A percentile compares a stretch with the other conserved stretches of the same genome.
These are phyloP conservation scores for Lepidium didymum DNA, from an alignment of 345 rosid genomes.

Conservation along the genomic window DNA sequence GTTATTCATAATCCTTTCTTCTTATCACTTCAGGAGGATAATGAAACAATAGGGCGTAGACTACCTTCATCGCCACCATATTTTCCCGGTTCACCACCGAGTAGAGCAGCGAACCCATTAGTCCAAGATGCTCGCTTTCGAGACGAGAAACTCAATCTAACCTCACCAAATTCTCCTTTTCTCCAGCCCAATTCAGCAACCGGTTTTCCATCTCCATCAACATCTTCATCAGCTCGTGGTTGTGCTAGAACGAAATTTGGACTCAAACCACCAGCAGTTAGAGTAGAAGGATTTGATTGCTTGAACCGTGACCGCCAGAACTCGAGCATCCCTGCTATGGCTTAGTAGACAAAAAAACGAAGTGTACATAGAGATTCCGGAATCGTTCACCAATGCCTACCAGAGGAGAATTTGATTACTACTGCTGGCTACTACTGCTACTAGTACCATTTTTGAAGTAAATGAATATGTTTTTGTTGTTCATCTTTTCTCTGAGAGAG, in stretches of 20 bases:
- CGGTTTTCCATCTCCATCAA: conserved; percentile 31
- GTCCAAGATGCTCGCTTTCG: conserved; percentile 75
- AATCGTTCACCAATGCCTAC: conserved; percentile 13
- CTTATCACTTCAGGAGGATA: conserved; percentile 44
- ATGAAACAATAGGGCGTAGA: conserved; percentile 41
- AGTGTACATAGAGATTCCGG: conserved; percentile 52
- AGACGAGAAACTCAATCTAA: conserved; percentile 44
- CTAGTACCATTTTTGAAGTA: conserved; percentile 31
- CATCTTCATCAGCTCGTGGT: conserved; percentile 60
- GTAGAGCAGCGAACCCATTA: conserved; percentile 77
- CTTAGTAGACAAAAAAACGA: conserved; percentile 44
- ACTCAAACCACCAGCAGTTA: conserved; percentile 78
- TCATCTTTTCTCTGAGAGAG: conserved; percentile 10
- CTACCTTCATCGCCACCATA: conserved; percentile 60
- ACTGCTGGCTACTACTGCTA: not conserved
- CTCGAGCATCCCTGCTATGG: conserved; percentile 98
- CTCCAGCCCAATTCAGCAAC: conserved; percentile 18
- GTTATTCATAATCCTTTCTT: not conserved
- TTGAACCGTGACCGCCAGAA: conserved; percentile 87
- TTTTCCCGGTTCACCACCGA: conserved; percentile 86
- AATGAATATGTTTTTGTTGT: conserved; percentile 1
- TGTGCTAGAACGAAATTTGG: conserved; percentile 73
- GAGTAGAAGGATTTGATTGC: conserved; percentile 99
- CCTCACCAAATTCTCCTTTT: conserved; percentile 30
- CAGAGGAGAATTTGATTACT: conserved; percentile 24